These are phyloP conservation scores for Stipa capillata DNA, from an alignment of 176 grass and related monocot species.

Conservation along the genomic window DNA sequence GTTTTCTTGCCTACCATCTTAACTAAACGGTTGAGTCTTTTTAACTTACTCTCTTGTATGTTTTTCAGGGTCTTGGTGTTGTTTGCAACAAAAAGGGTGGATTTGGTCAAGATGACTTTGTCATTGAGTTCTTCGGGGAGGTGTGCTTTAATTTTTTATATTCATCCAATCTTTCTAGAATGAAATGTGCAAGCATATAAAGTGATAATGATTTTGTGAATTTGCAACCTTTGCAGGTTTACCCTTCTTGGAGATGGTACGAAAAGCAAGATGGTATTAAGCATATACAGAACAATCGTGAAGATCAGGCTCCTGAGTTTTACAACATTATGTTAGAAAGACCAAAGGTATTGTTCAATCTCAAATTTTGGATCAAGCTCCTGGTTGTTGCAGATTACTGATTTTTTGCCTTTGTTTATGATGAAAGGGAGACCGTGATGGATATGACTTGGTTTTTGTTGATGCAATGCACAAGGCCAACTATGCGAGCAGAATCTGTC, in stretches of 20 bases:
- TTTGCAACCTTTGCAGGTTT: slow-evolving; percentile 61
- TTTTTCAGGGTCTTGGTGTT: slow-evolving; percentile 93
- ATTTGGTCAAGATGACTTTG: slow-evolving; percentile 84
- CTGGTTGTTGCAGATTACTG: slow-evolving; percentile 4
- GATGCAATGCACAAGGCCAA: slow-evolving; percentile 99
- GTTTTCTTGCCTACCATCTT: slow-evolving; percentile 4
- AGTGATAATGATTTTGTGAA: not conserved
- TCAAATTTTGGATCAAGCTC: not conserved
- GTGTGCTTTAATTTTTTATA: slow-evolving; percentile 39
- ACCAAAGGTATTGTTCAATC: slow-evolving; percentile 60
- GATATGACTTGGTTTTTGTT: slow-evolving; percentile 96
- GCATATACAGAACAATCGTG: slow-evolving; percentile 83
- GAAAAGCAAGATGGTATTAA: slow-evolving; percentile 98
- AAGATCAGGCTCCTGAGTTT: slow-evolving; percentile 96
- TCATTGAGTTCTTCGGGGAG: slow-evolving; percentile 97
- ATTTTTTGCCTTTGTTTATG: slow-evolving; percentile 30
- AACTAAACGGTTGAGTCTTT: not conserved
- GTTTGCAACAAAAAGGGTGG: slow-evolving; percentile 94
- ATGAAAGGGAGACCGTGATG: slow-evolving; percentile 86
- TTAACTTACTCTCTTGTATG: not conserved
- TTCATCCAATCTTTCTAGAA: not conserved
- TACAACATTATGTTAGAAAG: slow-evolving; percentile 99
- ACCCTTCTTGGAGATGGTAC: slow-evolving; percentile 99
- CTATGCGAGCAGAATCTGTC: slow-evolving; percentile 96
- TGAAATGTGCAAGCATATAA: not conserved